These are phyloP conservation scores for Trichophyton benhamiae DNA, from an alignment of 2,329 filamentous ascomycete species.

Conservation along the genomic window DNA sequence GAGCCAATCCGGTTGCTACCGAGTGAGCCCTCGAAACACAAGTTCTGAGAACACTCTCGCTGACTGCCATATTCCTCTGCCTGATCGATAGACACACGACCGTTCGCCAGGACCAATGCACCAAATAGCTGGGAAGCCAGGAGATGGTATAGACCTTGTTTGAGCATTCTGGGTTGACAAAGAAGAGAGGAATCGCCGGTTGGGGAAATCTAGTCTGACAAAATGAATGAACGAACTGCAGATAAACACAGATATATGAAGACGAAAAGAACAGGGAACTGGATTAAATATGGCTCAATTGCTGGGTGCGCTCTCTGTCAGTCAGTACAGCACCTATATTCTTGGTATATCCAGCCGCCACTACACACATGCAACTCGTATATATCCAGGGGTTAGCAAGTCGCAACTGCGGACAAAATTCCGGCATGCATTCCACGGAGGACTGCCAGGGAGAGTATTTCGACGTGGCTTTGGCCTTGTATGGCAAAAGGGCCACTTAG, in stretches of 20 bases:
- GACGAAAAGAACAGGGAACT: not conserved
- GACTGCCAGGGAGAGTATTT: too few species aligned
- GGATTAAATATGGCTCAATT: too few species aligned
- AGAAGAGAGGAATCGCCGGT: not conserved
- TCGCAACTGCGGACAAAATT: not conserved
- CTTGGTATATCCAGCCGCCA: not conserved
- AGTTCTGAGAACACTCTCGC: not conserved
- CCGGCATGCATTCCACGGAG: too few species aligned
- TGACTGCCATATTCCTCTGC: not conserved
- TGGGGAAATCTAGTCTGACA: not conserved
- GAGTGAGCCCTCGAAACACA: not conserved
- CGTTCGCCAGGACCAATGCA: not conserved
- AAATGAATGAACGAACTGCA: not conserved
- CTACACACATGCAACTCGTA: not conserved
- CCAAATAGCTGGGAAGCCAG: not conserved
- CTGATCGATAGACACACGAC: not conserved
- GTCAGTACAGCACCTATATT: not conserved
- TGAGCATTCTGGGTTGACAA: not conserved
- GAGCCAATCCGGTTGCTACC: not conserved
- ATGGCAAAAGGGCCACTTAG: too few species aligned
- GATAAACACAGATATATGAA: not conserved
- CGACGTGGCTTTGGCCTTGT: too few species aligned
- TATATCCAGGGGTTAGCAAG: not conserved
- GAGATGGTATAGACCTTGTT: not conserved
- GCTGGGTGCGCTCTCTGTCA: too few species aligned